Conservation (phyloP, 164 flowering plant species). For the Hamamelis virginiana region DNA sequence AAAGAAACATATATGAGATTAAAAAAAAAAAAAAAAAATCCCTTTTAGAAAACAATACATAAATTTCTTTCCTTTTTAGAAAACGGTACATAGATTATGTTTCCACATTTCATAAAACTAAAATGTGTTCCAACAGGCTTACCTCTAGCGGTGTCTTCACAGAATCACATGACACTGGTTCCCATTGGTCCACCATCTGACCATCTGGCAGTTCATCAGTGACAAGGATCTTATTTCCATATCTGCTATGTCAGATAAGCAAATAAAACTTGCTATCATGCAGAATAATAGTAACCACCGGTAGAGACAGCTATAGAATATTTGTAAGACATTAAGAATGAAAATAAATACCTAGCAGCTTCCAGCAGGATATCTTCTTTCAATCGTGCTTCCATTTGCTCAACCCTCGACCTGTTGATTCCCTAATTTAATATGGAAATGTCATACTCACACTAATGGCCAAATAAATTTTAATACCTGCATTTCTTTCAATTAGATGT, state of each 20-base stretch:
- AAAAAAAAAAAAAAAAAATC: not conserved
- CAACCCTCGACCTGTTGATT: conserved; percentile 86
- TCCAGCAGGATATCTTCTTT: conserved; percentile 83
- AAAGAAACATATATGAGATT: conserved; percentile 7
- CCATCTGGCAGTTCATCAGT: conserved; percentile 99
- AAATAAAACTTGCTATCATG: conserved; percentile 27
- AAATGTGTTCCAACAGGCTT: conserved; percentile 12
- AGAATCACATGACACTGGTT: conserved; percentile 74
- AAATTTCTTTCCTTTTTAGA: too few relatives aligned
- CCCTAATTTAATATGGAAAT: conserved; percentile 49
- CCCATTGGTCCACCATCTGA: conserved; percentile 99
- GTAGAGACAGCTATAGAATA: conserved; percentile 1
- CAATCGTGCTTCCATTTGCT: conserved; percentile 92
- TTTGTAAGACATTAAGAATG: not conserved
- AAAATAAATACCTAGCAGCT: conserved; percentile 66
- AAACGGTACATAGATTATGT: too few relatives aligned
- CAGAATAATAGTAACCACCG: conserved; percentile 8
- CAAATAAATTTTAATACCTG: conserved; percentile 1
- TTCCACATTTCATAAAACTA: not conserved
- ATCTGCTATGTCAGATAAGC: conserved; percentile 53
- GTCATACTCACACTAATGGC: not conserved
- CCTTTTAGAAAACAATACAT: too few relatives aligned
- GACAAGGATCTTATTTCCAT: conserved; percentile 98
- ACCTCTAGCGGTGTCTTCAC: conserved; percentile 93
- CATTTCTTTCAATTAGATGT: not conserved